phyloP scores from a whole-genome alignment of 208 protist genomes.

The Acanthamoeba triangularis region DNA sequence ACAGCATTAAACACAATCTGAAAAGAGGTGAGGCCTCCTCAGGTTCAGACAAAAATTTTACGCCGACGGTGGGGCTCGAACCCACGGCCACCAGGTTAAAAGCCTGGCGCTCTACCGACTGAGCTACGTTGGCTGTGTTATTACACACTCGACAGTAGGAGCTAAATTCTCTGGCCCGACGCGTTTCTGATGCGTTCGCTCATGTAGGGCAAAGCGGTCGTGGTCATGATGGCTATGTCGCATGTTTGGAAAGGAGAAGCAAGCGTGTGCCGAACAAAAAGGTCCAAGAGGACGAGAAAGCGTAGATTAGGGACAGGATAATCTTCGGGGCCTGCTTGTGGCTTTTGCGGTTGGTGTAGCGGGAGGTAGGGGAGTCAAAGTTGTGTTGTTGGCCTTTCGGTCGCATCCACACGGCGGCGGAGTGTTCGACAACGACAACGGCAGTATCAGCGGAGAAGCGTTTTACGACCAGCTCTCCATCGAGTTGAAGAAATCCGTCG shows the following conservation, averaged over 20 bases:
- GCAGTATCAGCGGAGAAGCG: neutral
- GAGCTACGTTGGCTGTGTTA: conserved; percentile 41
- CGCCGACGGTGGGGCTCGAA: conserved; percentile 93
- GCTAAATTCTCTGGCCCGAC: too few relatives aligned
- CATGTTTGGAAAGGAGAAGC: too few relatives aligned
- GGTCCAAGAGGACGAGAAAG: neutral
- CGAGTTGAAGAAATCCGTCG: conserved; percentile 45
- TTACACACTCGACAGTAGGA: too few relatives aligned
- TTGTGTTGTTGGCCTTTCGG: too few relatives aligned
- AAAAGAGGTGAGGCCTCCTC: too few relatives aligned
- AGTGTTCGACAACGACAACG: too few relatives aligned
- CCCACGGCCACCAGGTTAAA: conserved; percentile 98
- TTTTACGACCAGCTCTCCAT: conserved; percentile 61
- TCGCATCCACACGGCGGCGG: too few relatives aligned
- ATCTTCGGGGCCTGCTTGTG: neutral
- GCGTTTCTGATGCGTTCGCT: too few relatives aligned
- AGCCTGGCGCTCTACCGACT: conserved; percentile 62
- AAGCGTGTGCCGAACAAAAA: neutral
- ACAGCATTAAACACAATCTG: too few relatives aligned
- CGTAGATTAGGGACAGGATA: neutral
- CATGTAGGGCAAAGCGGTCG: neutral
- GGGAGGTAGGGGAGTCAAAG: too few relatives aligned
- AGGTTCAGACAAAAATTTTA: neutral
- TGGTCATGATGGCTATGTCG: too few relatives aligned
- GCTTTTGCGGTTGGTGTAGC: neutral